These are phyloP conservation scores for Micromonas commoda DNA, from an alignment of 139 green algal species.

Conservation along the genomic window DNA sequence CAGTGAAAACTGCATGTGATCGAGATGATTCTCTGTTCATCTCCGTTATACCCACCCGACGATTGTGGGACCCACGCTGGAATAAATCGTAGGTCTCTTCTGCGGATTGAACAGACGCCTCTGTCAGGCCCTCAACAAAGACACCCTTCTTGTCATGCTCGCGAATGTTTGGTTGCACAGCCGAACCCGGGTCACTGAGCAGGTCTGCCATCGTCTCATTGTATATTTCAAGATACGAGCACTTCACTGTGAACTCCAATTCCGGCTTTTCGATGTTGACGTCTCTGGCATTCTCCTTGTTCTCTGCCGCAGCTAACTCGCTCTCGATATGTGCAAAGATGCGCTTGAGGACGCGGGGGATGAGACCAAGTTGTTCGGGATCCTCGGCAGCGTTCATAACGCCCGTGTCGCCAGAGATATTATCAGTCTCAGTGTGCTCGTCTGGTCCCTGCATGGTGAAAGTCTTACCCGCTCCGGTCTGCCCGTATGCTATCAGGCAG, in stretches of 20 bases:
- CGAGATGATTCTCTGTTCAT: constrained; percentile 85
- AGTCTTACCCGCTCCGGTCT: constrained; percentile 73
- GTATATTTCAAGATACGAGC: constrained; percentile 72
- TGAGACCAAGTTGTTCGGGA: neutral
- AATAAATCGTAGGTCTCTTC: constrained; percentile 24
- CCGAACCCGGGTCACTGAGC: constrained; percentile 30
- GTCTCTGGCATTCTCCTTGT: neutral
- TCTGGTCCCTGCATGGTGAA: constrained; percentile 64
- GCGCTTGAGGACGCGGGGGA: neutral
- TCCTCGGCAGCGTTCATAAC: neutral
- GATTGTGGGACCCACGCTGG: constrained; percentile 45
- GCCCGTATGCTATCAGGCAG: constrained; percentile 47
- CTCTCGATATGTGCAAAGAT: neutral
- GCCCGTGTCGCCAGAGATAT: neutral
- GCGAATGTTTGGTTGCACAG: constrained; percentile 11
- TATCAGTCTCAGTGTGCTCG: constrained; percentile 39
- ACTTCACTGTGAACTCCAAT: neutral
- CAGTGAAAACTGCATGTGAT: constrained; percentile 78
- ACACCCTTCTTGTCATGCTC: constrained; percentile 64
- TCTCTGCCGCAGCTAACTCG: neutral
- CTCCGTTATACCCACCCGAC: constrained; percentile 60
- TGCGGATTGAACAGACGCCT: constrained; percentile 41
- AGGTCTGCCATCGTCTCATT: constrained; percentile 73
- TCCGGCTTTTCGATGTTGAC: neutral
- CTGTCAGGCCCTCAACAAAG: constrained; percentile 74